Evolutionary conservation across 2,329 filamentous ascomycete species (phyloP).

Genomic region (Aspergillus sp.): DNA sequence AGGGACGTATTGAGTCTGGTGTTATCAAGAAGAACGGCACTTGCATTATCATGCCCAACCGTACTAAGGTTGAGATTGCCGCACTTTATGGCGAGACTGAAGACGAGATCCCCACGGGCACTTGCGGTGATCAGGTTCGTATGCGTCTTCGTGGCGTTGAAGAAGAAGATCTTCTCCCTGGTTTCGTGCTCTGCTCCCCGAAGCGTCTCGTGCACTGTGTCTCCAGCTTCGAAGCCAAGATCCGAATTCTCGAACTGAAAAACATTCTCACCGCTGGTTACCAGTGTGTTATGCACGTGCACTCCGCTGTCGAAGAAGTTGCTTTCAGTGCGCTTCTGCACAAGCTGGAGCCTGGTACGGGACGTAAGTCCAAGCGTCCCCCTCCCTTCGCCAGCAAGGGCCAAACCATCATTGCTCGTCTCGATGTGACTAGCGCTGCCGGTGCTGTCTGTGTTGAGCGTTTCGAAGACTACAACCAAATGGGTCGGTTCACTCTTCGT

Average conservation of each 20-base stretch:
- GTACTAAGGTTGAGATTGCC: constrained; percentile 73
- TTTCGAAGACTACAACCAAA: constrained; percentile 94
- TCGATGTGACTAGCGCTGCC: constrained; percentile 82
- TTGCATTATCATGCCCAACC: constrained; percentile 95
- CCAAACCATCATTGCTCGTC: constrained; percentile 83
- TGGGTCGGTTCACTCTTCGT: constrained; percentile 85
- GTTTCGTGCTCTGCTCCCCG: constrained; percentile 93
- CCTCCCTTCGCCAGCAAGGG: constrained; percentile 83
- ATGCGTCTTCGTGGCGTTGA: constrained; percentile 90
- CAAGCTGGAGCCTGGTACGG: constrained; percentile 92
- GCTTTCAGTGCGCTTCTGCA: constrained; percentile 86
- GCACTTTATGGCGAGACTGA: constrained; percentile 94
- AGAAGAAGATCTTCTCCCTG: constrained; percentile 93
- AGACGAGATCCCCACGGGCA: constrained; percentile 78
- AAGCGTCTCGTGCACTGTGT: constrained; percentile 94
- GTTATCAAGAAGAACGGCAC: constrained; percentile 86
- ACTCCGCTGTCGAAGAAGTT: constrained; percentile 96
- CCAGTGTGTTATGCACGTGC: constrained; percentile 96
- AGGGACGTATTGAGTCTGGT: constrained; percentile 95
- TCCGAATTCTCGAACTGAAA: constrained; percentile 91
- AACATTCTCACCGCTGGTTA: constrained; percentile 91
- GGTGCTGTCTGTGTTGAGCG: constrained; percentile 88
- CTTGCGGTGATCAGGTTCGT: constrained; percentile 92
- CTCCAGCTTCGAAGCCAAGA: constrained; percentile 87
- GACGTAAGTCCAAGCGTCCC: constrained; percentile 86